phyloP scores from a whole-genome alignment of 2,329 filamentous ascomycete species.

The Botrytis fabae region DNA sequence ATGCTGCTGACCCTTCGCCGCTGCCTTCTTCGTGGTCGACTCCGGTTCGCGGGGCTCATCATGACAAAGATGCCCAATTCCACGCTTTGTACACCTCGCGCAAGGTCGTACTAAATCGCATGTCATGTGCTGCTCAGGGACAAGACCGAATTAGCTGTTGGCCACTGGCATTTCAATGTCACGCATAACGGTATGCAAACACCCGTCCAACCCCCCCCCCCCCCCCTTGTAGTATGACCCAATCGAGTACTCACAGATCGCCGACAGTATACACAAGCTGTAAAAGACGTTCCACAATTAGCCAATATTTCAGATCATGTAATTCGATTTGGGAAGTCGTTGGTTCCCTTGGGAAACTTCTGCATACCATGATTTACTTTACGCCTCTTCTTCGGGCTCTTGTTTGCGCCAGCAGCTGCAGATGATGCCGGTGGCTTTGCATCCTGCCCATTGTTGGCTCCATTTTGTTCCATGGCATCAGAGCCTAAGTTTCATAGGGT shows the following conservation, averaged over 20 bases:
- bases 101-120: constrained; percentile 83
- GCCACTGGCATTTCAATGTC: constrained; percentile 39
- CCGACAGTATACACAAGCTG: constrained; percentile 86
- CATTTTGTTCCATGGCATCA: constrained; percentile 43
- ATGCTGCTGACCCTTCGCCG: constrained; percentile 57
- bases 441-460: constrained; percentile 39
- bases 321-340: constrained; percentile 30
- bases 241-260: constrained; percentile 73
- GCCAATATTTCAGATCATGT: constrained; percentile 36
- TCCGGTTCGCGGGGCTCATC: constrained; percentile 89
- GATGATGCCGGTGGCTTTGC: constrained; percentile 40
- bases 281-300: constrained; percentile 45
- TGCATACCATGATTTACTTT: constrained; percentile 85
- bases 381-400: constrained; percentile 78
- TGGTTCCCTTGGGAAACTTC: constrained; percentile 27
- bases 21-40: constrained; percentile 64
- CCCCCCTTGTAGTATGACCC: constrained; percentile 34
- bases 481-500: constrained; percentile 38
- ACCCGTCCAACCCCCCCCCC: constrained; percentile 27
- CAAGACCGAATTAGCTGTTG: constrained; percentile 41
- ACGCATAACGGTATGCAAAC: constrained; percentile 38
- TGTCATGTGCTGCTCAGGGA: constrained; percentile 73
- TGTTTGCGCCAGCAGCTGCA: constrained; percentile 40
- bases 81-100: constrained; percentile 95
- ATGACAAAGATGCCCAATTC: constrained; percentile 97